phyloP scores from a whole-genome alignment of 257 asterid genomes.

The Ophiorrhiza pumila region DNA sequence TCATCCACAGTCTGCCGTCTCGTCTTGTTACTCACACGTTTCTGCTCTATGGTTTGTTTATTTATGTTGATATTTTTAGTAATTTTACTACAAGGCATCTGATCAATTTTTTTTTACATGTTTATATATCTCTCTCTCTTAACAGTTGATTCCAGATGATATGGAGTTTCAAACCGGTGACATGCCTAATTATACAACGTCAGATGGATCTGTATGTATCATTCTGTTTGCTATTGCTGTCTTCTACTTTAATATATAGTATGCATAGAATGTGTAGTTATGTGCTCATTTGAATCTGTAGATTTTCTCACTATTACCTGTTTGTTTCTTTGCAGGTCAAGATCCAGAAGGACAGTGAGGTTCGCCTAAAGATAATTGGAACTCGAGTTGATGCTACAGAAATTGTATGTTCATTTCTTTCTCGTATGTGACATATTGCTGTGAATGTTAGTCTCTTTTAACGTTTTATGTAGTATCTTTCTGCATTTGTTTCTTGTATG shows the following conservation, averaged over 20 bases:
- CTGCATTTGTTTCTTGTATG: not conserved
- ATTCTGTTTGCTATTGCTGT: not conserved
- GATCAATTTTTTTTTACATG: not conserved
- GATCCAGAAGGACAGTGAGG: slow-evolving; percentile 46
- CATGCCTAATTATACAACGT: slow-evolving; percentile 88
- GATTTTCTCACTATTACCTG: not conserved
- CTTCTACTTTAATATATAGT: not conserved
- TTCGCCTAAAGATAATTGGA: slow-evolving; percentile 46
- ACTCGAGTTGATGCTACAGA: slow-evolving; percentile 72
- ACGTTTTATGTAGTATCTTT: not conserved
- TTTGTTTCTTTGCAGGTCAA: slow-evolving; percentile 30
- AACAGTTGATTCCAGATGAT: slow-evolving; percentile 89
- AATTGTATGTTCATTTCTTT: slow-evolving; percentile 50
- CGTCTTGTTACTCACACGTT: not conserved
- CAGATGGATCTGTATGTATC: slow-evolving; percentile 58
- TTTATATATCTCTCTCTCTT: slow-evolving; percentile 5
- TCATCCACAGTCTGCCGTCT: not conserved
- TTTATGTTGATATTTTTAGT: not conserved
- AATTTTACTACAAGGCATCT: not conserved
- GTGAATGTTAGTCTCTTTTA: not conserved
- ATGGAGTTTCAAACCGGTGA: slow-evolving; percentile 98
- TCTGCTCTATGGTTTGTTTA: not conserved
- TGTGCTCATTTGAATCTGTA: not conserved
- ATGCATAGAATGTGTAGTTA: no score
- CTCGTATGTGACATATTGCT: not conserved